These are phyloP conservation scores for Saccharum officinarum DNA, from an alignment of 176 grass and related monocot genomes.

Conservation along the genomic window DNA sequence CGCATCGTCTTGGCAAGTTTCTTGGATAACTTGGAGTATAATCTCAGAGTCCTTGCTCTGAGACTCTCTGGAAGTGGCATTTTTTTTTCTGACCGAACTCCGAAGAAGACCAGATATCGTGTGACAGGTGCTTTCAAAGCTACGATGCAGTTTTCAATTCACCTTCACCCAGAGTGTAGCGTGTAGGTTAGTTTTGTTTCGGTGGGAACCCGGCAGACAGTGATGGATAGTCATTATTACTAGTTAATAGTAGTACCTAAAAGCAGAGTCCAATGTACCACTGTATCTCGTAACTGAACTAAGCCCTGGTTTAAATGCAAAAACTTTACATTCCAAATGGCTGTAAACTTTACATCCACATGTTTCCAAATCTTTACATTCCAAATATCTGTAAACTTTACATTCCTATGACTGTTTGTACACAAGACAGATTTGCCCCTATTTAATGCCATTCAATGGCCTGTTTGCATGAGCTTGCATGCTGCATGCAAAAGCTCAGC, in stretches of 20 bases:
- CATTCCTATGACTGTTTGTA: too few species aligned
- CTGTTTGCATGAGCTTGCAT: too few species aligned
- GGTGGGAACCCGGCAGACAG: not conserved
- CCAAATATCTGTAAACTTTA: too few species aligned
- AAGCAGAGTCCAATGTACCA: not conserved
- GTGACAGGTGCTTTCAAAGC: constrained; percentile 15
- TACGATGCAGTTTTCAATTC: constrained; percentile 19
- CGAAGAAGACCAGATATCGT: not conserved
- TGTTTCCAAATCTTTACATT: too few species aligned
- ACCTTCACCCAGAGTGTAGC: not conserved
- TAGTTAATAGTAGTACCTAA: not conserved
- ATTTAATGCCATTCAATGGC: too few species aligned
- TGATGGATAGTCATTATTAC: not conserved
- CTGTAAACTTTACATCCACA: too few species aligned
- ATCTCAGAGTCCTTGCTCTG: not conserved
- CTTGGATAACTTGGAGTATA: not conserved
- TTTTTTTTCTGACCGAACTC: not conserved
- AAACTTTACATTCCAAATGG: too few species aligned
- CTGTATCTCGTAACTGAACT: too few species aligned
- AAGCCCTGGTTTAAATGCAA: too few species aligned
- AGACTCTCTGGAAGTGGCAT: not conserved
- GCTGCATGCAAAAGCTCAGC: too few species aligned
- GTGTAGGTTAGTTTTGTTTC: not conserved
- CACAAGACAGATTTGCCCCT: too few species aligned
- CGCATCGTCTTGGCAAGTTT: not conserved